Base-by-base conservation (phyloP, 257 asterid genomes). In the Thymus quinquecostatus region DNA sequence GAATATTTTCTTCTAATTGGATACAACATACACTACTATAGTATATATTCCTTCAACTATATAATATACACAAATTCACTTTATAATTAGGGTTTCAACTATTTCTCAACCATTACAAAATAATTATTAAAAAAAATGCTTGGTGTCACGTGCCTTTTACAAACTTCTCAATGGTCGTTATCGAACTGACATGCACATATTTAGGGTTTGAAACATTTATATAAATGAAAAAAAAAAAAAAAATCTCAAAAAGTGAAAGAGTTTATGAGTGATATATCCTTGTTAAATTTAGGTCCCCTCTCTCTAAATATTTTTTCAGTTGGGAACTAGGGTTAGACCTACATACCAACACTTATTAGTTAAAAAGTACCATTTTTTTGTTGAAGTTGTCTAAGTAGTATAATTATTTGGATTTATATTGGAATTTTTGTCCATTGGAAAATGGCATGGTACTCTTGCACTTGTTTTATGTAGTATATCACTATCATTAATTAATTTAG, bases 1-100 rank as follows among this genome's bases (percentile, higher is more conserved):
- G 59, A 65, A 65, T 33, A 65, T 65, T 4, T 64, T 64, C 70
- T 8, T 63, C 43, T 11, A 27, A 43, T 60, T 12, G 9, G 4
- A 58, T 13, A 21, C 21, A 21, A 21, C 21, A 21, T 21, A 21
- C 21, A 21, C 21, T 21, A 21, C 21, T 21, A 21, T 21, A 21
- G 21, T 21, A 27, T 54, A 27, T 59, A 32, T 33, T 14, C 47
- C 13, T 47, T 64, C 44, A 5, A 11, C 2, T 48, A 47, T 61
- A 4, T 40, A 57, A 41, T 5, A 8, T 41, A 41, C 10, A 8
- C 10, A 5, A 0, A 43, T 43, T 11, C 9, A 36, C 8, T 61
- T 14, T 10, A 63, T 4, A 0, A 21, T 27, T 43, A 10, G 1
- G 3, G n/a, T 10, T 30, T 3, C 5, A 9, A 1, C 10, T 40